These are phyloP conservation scores for Pisolithus orientalis DNA, from an alignment of 768 basidiomycete genomes.

Conservation along the genomic window DNA sequence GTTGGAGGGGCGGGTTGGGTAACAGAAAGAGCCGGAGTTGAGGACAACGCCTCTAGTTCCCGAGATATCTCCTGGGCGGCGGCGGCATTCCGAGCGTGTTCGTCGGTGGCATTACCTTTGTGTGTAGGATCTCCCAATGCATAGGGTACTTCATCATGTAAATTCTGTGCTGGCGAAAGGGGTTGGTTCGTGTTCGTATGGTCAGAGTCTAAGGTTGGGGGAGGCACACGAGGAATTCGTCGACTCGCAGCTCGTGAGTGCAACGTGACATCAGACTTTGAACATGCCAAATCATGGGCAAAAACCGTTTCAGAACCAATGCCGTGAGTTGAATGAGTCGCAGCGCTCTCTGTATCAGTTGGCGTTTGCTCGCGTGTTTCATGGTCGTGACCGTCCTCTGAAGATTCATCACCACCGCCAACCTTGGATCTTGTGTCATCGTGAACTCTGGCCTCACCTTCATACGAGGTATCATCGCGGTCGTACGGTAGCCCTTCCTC, in stretches of 20 bases:
- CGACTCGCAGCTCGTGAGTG: conserved; percentile 17
- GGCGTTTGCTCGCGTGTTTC: not conserved
- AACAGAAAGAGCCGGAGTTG: conserved; percentile 22
- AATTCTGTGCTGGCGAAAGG: conserved; percentile 2
- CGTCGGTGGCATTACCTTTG: conserved; percentile 34
- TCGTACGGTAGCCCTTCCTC: conserved; percentile 23
- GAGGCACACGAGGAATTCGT: conserved; percentile 32
- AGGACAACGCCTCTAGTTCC: conserved; percentile 55
- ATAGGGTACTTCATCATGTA: conserved; percentile 1
- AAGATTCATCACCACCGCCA: conserved; percentile 5
- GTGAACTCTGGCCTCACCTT: not conserved
- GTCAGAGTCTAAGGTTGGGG: conserved; percentile 30
- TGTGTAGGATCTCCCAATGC: conserved; percentile 14
- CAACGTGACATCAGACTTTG: not conserved
- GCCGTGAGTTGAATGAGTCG: not conserved
- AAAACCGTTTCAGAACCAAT: not conserved
- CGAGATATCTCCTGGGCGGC: conserved; percentile 63
- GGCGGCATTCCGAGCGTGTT: conserved; percentile 53
- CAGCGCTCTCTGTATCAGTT: not conserved
- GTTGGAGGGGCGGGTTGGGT: conserved; percentile 14
- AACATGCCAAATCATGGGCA: conserved; percentile 1
- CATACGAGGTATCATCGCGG: conserved; percentile 9
- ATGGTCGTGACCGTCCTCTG: conserved; percentile 7
- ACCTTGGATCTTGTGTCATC: conserved; percentile 8
- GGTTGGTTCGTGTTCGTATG: not conserved